A percentile compares a stretch with the other conserved stretches of the same genome.
Evolutionary conservation across 2,329 filamentous ascomycete genomes (phyloP).

Genomic region (Fusarium sp.): DNA sequence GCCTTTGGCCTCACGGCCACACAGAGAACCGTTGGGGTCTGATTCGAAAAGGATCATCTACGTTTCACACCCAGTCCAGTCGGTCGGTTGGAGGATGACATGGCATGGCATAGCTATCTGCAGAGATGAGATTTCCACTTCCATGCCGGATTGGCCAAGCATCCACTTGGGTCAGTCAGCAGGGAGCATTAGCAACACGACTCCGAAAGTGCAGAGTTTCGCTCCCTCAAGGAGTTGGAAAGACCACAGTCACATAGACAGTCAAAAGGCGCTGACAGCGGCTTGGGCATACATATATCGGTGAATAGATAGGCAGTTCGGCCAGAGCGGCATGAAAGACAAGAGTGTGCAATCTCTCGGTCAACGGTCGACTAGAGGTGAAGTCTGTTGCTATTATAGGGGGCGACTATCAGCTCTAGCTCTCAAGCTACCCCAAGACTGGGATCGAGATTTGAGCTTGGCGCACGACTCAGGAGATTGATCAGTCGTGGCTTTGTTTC

Average conservation of each 20-base stretch:
- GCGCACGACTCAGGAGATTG: constrained; percentile 18
- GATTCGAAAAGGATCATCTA: not conserved
- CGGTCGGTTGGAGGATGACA: not conserved
- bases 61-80: constrained; percentile 1
- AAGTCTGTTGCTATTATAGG: not conserved
- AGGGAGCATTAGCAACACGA: constrained; percentile 5
- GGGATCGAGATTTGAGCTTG: constrained; percentile 25
- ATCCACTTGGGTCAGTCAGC: constrained; percentile 10
- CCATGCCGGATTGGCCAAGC: not conserved
- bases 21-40: constrained; percentile 17
- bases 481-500: constrained; percentile 16
- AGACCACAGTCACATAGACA: constrained; percentile 11
- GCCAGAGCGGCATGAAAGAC: constrained; percentile 15
- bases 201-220: constrained; percentile 25
- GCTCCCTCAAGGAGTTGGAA: constrained; percentile 18
- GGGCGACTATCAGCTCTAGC: not conserved
- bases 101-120: not conserved
- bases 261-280: constrained; percentile 1
- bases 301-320: constrained; percentile 20
- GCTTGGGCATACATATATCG: constrained; percentile 24
- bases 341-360: constrained; percentile 6
- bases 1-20: constrained; percentile 12
- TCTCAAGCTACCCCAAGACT: constrained; percentile 8
- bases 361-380: not conserved
- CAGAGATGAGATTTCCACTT: constrained; percentile 10